Evolutionary conservation across 805 yeast species (phyloP), one percentile per base, ranked within the genome.

Genomic region (Starmera dryadoides): DNA sequence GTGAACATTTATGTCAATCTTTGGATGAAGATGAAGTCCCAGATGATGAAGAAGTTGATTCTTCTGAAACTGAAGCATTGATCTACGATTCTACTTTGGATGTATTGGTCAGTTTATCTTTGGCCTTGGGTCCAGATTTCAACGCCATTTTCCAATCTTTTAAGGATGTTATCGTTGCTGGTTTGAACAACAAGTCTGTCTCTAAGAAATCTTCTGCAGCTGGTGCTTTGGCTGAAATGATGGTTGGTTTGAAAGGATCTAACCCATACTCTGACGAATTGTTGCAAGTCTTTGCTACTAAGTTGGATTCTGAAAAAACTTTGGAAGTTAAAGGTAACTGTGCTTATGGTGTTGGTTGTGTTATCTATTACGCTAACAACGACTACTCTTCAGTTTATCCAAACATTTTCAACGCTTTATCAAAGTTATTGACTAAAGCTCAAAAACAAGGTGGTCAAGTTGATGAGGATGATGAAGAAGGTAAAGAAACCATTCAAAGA

Each of bases 261-360:
- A 78, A 85, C 54, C 86, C 86, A 42, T 81, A 70, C 65, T 63
- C 80, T 30, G 75, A 77, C 46, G 86, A 83, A 47, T 67, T 93
- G 55, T 65, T 87, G 53, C 77, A 80, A 57, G 68, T 81, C 30
- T 82, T 93, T 58, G 68, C 75, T 37, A 71, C 77, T 43, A 79
- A 82, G 48, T 70, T 91, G 44, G 73, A 82, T 41, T 78, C 79
- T 55, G 88, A 84, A 58, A 77, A 77, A 54, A 82, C 93, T 14
- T 69, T 85, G 46, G 95, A 87, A 57, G 97, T 87, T 42, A 83
- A 91, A 64, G 89, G 96, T 52, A 86, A 88, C 52, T 91, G 97
- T 38, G 96, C 97, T 15, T 93, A 87, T 60, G 98, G 98, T 69
- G 79, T 86, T 49, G 98, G 98, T 52, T 63, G 88, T 44, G 63